Conservation (phyloP, 306 rosid species). For the Cicer cuneatum region DNA sequence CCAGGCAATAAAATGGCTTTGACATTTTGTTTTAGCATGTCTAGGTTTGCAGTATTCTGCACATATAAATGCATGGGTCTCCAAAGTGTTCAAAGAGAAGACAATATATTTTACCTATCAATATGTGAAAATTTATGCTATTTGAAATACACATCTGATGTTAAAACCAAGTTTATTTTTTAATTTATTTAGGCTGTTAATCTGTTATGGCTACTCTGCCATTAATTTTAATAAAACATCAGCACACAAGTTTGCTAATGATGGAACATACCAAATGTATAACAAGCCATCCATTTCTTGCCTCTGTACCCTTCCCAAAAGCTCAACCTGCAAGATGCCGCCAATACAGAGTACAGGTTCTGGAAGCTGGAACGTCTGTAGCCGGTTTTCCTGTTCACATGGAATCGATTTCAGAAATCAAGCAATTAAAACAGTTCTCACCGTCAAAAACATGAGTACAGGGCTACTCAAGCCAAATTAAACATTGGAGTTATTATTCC, state of each 20-base stretch:
- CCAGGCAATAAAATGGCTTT: too few relatives aligned
- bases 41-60: too few relatives aligned
- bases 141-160: too few relatives aligned
- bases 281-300: constrained; percentile 82
- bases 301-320: constrained; percentile 86
- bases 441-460: constrained; percentile 3
- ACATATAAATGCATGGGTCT: too few relatives aligned
- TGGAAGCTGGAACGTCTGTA: constrained; percentile 86
- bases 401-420: constrained; percentile 34
- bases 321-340: constrained; percentile 88
- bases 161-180: background rate
- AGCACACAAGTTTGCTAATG: constrained; percentile 13
- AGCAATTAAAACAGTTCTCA: constrained; percentile 16
- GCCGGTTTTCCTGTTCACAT: constrained; percentile 58
- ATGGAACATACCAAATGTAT: constrained; percentile 78
- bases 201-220: constrained; percentile 9
- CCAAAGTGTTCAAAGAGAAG: too few relatives aligned
- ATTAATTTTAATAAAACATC: constrained; percentile 31
- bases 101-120: too few relatives aligned
- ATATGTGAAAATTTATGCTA: too few relatives aligned
- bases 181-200: constrained; percentile 11
- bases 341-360: constrained; percentile 94
- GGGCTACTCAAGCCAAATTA: constrained; percentile 22
- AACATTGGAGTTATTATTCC: constrained; percentile 2
- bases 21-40: too few relatives aligned